phyloP scores from a whole-genome alignment of 805 yeast species.

The Candida quercuum region DNA sequence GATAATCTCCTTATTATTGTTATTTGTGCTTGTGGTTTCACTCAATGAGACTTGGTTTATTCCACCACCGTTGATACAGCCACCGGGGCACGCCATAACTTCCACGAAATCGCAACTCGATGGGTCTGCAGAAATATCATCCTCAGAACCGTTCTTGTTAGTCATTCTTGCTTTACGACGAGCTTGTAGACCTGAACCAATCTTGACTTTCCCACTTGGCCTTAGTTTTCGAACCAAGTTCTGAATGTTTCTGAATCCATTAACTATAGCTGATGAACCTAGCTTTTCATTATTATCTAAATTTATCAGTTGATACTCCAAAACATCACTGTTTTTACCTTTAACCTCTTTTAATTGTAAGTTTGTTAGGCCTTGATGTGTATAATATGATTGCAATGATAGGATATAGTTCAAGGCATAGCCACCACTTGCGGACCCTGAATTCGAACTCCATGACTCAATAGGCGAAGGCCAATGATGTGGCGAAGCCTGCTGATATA shows the following conservation, averaged over 20 bases:
- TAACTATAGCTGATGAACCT: constrained; percentile 61
- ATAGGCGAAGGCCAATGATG: constrained; percentile 52
- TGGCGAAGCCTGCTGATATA: constrained; percentile 44
- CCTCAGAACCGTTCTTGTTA: background rate
- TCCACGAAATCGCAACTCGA: constrained; percentile 71
- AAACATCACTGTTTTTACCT: constrained; percentile 70
- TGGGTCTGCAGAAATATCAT: constrained; percentile 28
- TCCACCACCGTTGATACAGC: constrained; percentile 97
- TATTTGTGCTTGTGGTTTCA: background rate
- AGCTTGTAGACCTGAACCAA: constrained; percentile 23
- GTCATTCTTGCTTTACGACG: constrained; percentile 17
- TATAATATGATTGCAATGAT: constrained; percentile 27
- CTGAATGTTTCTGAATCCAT: constrained; percentile 93
- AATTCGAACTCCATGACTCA: constrained; percentile 66
- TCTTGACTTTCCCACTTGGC: constrained; percentile 20
- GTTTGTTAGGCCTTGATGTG: constrained; percentile 13
- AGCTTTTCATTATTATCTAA: constrained; percentile 31
- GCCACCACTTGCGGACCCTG: constrained; percentile 88
- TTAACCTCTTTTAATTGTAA: constrained; percentile 33
- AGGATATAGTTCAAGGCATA: constrained; percentile 67
- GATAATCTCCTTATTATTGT: constrained; percentile 15
- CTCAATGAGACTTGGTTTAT: constrained; percentile 31
- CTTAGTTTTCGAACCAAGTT: constrained; percentile 77
- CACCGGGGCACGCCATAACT: constrained; percentile 97
- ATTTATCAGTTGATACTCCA: constrained; percentile 57